A percentile compares a stretch with the other conserved stretches of the same genome.
These are phyloP conservation scores for Ogataea wickerhamii DNA, from an alignment of 805 yeast genomes.

Conservation along the genomic window DNA sequence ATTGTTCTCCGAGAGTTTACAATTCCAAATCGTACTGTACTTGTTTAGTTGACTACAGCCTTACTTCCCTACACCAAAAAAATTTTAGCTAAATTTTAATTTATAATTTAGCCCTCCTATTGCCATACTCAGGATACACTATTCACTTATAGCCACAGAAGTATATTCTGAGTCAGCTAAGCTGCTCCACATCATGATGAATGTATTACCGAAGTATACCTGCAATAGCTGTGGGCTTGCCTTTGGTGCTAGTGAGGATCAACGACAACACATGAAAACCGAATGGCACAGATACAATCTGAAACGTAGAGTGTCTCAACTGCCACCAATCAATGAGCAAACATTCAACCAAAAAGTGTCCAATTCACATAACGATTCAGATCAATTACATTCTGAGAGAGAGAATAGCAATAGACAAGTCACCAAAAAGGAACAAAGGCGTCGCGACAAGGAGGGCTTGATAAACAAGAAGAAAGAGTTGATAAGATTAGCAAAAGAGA, in stretches of 20 bases:
- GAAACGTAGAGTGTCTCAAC: slow-evolving; percentile 84
- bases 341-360: slow-evolving; percentile 30
- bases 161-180: no score
- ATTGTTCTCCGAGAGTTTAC: no score
- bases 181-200: no score
- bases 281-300: slow-evolving; percentile 98
- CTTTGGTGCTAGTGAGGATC: slow-evolving; percentile 78
- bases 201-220: slow-evolving; percentile 43
- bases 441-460: slow-evolving; percentile 47
- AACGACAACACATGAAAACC: slow-evolving; percentile 91
- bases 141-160: no score
- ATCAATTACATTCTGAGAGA: slow-evolving; percentile 21
- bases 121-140: no score
- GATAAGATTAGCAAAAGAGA: slow-evolving; percentile 43
- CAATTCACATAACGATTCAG: slow-evolving; percentile 17
- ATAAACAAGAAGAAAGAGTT: slow-evolving; percentile 46
- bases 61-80: no score
- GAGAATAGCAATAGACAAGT: slow-evolving; percentile 24
- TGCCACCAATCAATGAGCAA: slow-evolving; percentile 56
- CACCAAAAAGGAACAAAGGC: slow-evolving; percentile 50
- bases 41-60: no score
- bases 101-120: no score
- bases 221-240: slow-evolving; percentile 87
- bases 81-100: no score
- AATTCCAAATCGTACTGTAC: no score